Base-by-base conservation (phyloP, 768 basidiomycete species). In the Epithele typhae region DNA sequence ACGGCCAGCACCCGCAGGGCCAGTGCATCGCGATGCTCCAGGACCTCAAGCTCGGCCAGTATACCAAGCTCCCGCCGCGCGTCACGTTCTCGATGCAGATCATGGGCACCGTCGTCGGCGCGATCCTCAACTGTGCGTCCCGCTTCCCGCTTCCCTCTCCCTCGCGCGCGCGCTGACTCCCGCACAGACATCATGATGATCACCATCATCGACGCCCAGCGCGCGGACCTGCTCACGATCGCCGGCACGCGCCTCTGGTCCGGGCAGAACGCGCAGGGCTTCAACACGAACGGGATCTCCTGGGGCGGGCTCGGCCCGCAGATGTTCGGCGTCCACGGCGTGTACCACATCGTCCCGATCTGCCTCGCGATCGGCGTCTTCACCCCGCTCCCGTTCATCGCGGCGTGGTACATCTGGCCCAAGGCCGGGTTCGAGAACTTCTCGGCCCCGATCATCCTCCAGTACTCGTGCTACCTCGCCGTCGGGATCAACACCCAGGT, bases 51-150 rank as follows among this genome's bases (percentile, higher is more conserved):
- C 74, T 78, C 65, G 69, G 66, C 25, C 72, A 73, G 58, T 68
- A 74, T 55, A 71, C 73, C 19, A 84, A 84, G 64, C 71, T 84
- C 35, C 78, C 82, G 30, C 82, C 37, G n/a, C 77, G 81, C 30
- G 53, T 75, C 25, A 77, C 82, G 3, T 84, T 85, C 61, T 43
- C 53, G 32, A 60, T 63, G 59, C 61, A 63, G 47, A 56, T 63
- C 37, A 17, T 59, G 5, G 81, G 83, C 1, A 76, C 79, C 6
- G 61, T 84, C 35, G 64, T 84, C 25, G 81, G 77, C 43, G 49
- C 70, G 55, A 62, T 77, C 42, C 60, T 76, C 25, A 73, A 74
- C 57, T 74, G 60, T 62, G 17, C 44, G 58, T 49, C n/a, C 32
- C 17, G 17, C 4, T 4, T 23, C 3, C 43, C 23, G 9, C 8